phyloP scores from a whole-genome alignment of 2,329 filamentous ascomycete genomes.

The Emmonsiellopsis sp. region DNA sequence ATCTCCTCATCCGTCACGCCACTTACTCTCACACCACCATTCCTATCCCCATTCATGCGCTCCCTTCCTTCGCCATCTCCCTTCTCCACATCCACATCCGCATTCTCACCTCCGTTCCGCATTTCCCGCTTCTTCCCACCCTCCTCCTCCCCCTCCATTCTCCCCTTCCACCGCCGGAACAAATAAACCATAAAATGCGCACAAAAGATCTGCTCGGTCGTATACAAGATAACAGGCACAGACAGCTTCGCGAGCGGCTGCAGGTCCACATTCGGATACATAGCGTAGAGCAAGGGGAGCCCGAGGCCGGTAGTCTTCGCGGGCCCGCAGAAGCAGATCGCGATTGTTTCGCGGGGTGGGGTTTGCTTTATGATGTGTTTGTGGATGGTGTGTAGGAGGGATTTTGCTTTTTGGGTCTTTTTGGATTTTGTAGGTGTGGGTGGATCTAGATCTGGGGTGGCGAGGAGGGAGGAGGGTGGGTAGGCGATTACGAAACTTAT shows the following conservation, averaged over 20 bases:
- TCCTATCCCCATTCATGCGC: background rate
- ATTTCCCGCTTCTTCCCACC: slow-evolving; percentile 11
- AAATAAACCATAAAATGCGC: slow-evolving; percentile 31
- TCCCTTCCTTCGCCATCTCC: background rate
- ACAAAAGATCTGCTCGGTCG: slow-evolving; percentile 30
- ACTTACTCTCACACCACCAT: background rate
- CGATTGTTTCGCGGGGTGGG: slow-evolving; percentile 53
- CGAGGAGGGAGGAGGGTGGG: slow-evolving; percentile 17
- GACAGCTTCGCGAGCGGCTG: slow-evolving; percentile 28
- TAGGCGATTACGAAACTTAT: slow-evolving; percentile 42
- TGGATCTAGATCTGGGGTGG: slow-evolving; percentile 1
- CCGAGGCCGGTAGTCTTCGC: slow-evolving; percentile 64
- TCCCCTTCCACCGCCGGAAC: slow-evolving; percentile 22
- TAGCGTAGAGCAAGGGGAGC: slow-evolving; percentile 57
- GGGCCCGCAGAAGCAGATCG: slow-evolving; percentile 63
- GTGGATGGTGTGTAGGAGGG: slow-evolving; percentile 4
- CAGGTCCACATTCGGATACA: slow-evolving; percentile 40
- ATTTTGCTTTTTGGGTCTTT: background rate
- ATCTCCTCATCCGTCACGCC: slow-evolving; percentile 7
- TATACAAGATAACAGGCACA: slow-evolving; percentile 29
- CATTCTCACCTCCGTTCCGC: background rate
- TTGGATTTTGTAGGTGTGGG: background rate
- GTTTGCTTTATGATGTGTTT: slow-evolving; percentile 27
- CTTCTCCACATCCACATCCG: background rate
- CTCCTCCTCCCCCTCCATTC: background rate